Base-by-base conservation (phyloP, 345 rosid species). In the Carallia brachiata region DNA sequence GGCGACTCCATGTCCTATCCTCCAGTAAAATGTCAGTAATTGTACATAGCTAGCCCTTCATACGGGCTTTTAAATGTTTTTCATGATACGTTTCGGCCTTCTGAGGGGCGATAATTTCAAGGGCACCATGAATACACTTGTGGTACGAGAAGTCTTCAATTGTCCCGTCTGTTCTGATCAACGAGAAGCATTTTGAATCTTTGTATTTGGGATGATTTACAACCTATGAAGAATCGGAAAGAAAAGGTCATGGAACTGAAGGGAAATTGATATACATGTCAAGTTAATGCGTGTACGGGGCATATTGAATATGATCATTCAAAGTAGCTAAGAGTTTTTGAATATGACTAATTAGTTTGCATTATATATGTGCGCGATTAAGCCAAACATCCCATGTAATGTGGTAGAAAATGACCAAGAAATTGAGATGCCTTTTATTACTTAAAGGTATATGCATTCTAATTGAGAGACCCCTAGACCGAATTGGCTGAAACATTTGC, bases 71-170 rank as follows among this genome's bases (percentile, higher is more conserved):
- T 52, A 77, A 36, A 81, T 78, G 75, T 77, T 76, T 89, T 50
- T 81, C 61, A 52, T 68, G 75, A 72, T 89, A 92, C 10, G 70
- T 80, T 64, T 81, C 67, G 12, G 85, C 83, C 78, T 65, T 83
- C 6, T 7, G 13, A 5, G 99, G 98, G 2, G 90, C 93, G 66
- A 92, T 82, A 67, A 90, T 79, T 83, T 84, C 81, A 15, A 88
- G 89, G 56, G 97, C 97, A 13, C 87, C 87, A 10, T 70, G 47
- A 16, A 92, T 83, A 75, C 99, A 92, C 67, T 90, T 95, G 61
- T 68, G 97, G 65, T 90, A 92, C 0, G 98, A 95, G 76, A 95
- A 95, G 70, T 90, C 97, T 77, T 89, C 97, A 0, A 56, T 36
- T 36, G 96, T 83, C 27, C 89, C 96, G 9, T 95, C 97, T 15